These are phyloP conservation scores for Hyphopichia fennica DNA, from an alignment of 1,139 yeast species.

Conservation along the genomic window DNA sequence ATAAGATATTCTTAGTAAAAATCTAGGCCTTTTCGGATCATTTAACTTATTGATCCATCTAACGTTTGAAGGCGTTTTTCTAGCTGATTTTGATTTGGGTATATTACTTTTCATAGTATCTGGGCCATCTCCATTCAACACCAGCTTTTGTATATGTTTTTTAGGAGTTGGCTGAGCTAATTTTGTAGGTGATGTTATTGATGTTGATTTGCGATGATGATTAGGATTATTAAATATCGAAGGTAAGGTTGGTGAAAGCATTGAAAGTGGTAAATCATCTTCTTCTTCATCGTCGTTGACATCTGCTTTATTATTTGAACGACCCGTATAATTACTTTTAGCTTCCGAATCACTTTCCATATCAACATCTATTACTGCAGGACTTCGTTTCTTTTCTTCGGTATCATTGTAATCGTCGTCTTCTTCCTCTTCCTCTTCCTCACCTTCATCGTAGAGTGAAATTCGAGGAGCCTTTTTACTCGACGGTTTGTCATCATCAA, in stretches of 20 bases:
- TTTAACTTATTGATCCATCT: slow-evolving; percentile 35
- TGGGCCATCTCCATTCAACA: no score
- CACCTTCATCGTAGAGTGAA: slow-evolving; percentile 1
- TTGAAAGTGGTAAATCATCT: slow-evolving; percentile 27
- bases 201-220: neutral
- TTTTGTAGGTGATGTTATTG: neutral
- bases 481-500: neutral
- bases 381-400: neutral
- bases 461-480: slow-evolving; percentile 3
- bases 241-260: slow-evolving; percentile 40
- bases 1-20: slow-evolving; percentile 30
- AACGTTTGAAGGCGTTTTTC: slow-evolving; percentile 11
- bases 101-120: no score
- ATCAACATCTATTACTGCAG: neutral
- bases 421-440: neutral
- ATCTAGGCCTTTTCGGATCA: slow-evolving; percentile 27
- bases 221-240: slow-evolving; percentile 20
- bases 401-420: slow-evolving; percentile 6
- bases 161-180: slow-evolving; percentile 15
- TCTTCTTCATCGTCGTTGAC: slow-evolving; percentile 6
- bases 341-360: neutral
- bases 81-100: neutral
- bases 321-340: neutral
- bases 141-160: slow-evolving; percentile 5
- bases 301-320: no score